A percentile compares a stretch with the other conserved stretches of the same genome.
Evolutionary conservation across 495 filamentous ascomycete species (phyloP).

Genomic region (Platismatia glauca): DNA sequence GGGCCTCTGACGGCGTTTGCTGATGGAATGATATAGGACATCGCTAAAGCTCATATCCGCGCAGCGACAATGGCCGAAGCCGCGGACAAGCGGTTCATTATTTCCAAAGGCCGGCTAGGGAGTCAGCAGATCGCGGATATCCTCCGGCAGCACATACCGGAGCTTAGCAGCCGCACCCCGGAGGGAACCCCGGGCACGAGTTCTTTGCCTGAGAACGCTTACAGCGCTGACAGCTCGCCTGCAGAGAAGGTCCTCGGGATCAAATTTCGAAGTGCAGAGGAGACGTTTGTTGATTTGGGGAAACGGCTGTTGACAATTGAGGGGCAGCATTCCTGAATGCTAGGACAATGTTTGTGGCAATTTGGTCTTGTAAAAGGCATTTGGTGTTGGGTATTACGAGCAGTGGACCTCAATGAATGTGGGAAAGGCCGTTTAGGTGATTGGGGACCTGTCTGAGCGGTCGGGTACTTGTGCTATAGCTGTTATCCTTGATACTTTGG

Average conservation of each 20-base stretch:
- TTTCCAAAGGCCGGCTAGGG: background rate
- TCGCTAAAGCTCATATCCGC: background rate
- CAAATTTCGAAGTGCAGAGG: background rate
- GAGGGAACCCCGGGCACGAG: background rate
- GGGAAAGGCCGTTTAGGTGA: too few relatives aligned
- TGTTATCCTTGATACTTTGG: too few relatives aligned
- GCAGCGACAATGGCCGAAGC: background rate
- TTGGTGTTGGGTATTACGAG: too few relatives aligned
- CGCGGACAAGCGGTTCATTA: background rate
- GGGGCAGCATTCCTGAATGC: too few relatives aligned
- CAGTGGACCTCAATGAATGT: too few relatives aligned
- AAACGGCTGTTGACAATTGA: background rate
- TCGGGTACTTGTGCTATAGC: too few relatives aligned
- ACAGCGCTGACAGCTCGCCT: background rate
- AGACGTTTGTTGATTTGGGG: conserved; percentile 5
- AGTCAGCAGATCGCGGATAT: background rate
- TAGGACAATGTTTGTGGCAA: too few relatives aligned
- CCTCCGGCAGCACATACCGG: background rate
- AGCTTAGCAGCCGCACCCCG: background rate
- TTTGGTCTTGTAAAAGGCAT: too few relatives aligned
- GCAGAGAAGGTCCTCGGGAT: background rate
- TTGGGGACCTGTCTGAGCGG: too few relatives aligned
- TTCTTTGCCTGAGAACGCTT: background rate
- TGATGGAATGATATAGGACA: too few relatives aligned
- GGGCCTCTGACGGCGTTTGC: too few relatives aligned